These are phyloP conservation scores for Anisodus tanguticus DNA, from an alignment of 257 asterid species.

Conservation along the genomic window DNA sequence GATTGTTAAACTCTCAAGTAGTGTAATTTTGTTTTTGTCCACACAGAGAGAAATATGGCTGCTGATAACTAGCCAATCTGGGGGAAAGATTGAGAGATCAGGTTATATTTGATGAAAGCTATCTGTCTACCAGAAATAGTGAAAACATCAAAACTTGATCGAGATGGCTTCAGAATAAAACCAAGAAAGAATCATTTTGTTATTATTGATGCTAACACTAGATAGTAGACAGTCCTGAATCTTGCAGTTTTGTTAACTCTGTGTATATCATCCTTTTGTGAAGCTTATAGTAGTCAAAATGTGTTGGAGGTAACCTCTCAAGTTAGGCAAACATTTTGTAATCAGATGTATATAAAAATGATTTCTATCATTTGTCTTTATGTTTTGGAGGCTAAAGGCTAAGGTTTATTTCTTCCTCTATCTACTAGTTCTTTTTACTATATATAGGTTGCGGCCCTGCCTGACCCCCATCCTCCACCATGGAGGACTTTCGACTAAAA, in stretches of 20 bases:
- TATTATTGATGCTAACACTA: neutral
- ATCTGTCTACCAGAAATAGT: neutral
- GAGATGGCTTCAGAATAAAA: neutral
- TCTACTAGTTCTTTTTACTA: no score
- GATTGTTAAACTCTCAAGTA: neutral
- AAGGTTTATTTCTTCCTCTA: no score
- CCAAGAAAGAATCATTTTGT: neutral
- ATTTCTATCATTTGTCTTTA: no score
- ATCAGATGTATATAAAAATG: no score
- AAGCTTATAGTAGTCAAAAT: constrained; percentile 9
- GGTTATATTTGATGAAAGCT: neutral
- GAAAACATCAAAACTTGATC: neutral
- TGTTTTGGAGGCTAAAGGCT: no score
- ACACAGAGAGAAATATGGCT: neutral
- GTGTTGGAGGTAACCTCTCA: neutral
- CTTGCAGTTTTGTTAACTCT: neutral
- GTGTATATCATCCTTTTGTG: neutral
- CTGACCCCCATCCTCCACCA: no score
- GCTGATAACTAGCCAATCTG: neutral
- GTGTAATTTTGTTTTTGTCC: neutral
- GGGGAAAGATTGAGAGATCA: neutral
- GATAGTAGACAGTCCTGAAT: neutral
- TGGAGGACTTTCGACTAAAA: no score
- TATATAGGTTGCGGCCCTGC: no score
- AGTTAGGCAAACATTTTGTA: neutral